A percentile compares a stretch with the other conserved stretches of the same genome.
These are phyloP conservation scores for Talaromyces verruculosus DNA, from an alignment of 2,329 filamentous ascomycete species.

Conservation along the genomic window DNA sequence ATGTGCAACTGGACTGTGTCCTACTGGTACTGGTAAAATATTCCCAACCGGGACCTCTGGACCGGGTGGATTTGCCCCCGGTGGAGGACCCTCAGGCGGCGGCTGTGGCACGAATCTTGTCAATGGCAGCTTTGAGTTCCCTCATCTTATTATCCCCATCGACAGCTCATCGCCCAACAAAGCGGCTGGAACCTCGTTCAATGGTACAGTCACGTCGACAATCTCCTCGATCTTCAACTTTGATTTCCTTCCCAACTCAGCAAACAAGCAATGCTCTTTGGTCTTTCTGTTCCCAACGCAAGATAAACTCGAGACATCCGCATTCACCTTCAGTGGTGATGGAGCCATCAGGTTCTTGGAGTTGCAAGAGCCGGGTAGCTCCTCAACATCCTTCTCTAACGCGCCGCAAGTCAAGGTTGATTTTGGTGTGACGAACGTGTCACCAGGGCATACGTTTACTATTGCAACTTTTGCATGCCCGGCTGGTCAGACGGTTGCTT, in stretches of 20 bases:
- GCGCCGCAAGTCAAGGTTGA: constrained; percentile 49
- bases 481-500: constrained; percentile 53
- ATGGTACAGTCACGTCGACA: constrained; percentile 55
- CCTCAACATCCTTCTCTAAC: constrained; percentile 56
- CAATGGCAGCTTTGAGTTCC: constrained; percentile 54
- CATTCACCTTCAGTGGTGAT: constrained; percentile 55
- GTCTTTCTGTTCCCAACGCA: constrained; percentile 64
- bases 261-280: constrained; percentile 62
- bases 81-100: constrained; percentile 16
- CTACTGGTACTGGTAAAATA: not conserved
- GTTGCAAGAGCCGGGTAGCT: constrained; percentile 49
- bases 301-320: constrained; percentile 59
- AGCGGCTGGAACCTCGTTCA: constrained; percentile 55
- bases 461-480: constrained; percentile 57
- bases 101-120: constrained; percentile 48
- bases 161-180: constrained; percentile 55
- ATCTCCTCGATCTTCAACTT: constrained; percentile 68
- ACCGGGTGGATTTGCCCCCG: not conserved
- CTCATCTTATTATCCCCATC: constrained; percentile 63
- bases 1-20: not conserved
- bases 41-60: constrained; percentile 6
- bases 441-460: constrained; percentile 56
- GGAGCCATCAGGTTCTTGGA: constrained; percentile 56
- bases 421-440: constrained; percentile 47
- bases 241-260: constrained; percentile 57